These are phyloP conservation scores for Pythium biforme DNA, from an alignment of 352 stramenopile species.

Conservation along the genomic window DNA sequence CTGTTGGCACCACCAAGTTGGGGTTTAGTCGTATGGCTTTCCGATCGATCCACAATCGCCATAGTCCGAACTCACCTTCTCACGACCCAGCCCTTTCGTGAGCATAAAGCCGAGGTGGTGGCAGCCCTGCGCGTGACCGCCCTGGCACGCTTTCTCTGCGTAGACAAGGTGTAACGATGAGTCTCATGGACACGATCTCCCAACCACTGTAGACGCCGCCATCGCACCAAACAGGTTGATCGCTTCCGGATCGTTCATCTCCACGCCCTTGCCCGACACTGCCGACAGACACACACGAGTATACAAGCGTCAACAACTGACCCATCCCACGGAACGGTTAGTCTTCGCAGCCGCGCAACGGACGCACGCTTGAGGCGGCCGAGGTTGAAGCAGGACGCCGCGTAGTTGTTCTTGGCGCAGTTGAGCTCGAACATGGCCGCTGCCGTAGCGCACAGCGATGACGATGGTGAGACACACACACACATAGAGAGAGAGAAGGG, in stretches of 20 bases:
- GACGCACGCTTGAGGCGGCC: constrained; percentile 72
- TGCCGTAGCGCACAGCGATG: constrained; percentile 11
- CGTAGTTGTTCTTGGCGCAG: constrained; percentile 78
- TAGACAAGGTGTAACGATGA: no score
- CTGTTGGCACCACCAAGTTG: constrained; percentile 15
- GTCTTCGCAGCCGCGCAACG: neutral
- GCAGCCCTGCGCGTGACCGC: constrained; percentile 69
- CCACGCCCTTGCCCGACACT: constrained; percentile 80
- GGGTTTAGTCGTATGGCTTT: neutral
- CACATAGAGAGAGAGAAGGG: neutral
- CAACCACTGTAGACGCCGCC: no score
- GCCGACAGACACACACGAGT: neutral
- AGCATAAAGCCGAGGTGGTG: constrained; percentile 87
- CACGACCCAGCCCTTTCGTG: constrained; percentile 62
- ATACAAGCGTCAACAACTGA: neutral
- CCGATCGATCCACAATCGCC: neutral
- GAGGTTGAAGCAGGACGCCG: constrained; percentile 86
- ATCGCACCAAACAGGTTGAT: constrained; percentile 70
- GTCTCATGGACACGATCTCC: no score
- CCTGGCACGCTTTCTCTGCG: constrained; percentile 75
- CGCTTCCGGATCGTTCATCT: constrained; percentile 63
- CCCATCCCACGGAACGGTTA: neutral
- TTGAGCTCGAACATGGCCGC: constrained; percentile 82
- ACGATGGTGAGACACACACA: neutral
- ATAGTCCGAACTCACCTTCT: constrained; percentile 41